These are phyloP conservation scores for Bidens hawaiensis DNA, from an alignment of 140 eudicot species.

Conservation along the genomic window DNA sequence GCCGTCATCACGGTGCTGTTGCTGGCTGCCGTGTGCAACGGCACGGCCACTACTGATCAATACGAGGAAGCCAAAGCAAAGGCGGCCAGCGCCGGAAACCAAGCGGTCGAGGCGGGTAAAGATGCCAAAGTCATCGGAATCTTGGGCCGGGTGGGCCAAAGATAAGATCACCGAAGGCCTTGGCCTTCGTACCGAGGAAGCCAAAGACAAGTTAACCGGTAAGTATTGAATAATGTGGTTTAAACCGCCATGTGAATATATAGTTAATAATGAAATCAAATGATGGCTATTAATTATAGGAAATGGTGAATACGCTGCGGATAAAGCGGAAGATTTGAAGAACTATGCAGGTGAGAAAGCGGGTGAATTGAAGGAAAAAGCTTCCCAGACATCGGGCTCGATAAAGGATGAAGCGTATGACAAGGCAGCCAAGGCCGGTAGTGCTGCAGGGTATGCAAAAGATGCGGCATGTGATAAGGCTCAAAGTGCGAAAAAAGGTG, in stretches of 20 bases:
- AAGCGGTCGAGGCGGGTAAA: slow-evolving; percentile 28
- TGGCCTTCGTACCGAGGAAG: slow-evolving; percentile 38
- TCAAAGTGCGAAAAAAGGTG: background rate
- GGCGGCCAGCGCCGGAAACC: slow-evolving; percentile 10
- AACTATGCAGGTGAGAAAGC: slow-evolving; percentile 4
- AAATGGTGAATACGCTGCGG: slow-evolving; percentile 22
- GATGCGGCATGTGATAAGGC: background rate
- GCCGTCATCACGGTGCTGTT: slow-evolving; percentile 12
- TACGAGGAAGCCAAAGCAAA: slow-evolving; percentile 25
- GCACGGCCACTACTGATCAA: background rate
- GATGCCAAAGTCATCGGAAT: slow-evolving; percentile 34
- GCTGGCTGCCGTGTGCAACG: slow-evolving; percentile 2
- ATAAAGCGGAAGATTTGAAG: slow-evolving; percentile 24
- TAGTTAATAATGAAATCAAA: background rate
- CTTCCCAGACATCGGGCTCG: background rate
- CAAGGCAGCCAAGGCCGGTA: slow-evolving; percentile 4
- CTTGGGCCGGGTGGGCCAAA: slow-evolving; percentile 74
- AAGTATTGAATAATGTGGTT: background rate
- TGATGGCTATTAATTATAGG: slow-evolving; percentile 3
- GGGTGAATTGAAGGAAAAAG: slow-evolving; percentile 9
- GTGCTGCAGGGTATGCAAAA: background rate
- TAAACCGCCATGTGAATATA: background rate
- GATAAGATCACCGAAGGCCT: slow-evolving; percentile 50
- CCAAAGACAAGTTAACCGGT: slow-evolving; percentile 41
- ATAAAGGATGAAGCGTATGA: background rate